A percentile compares a stretch with the other conserved stretches of the same genome.
phyloP scores from a whole-genome alignment of 2,329 filamentous ascomycete genomes.

The Xylariaceae sp. region DNA sequence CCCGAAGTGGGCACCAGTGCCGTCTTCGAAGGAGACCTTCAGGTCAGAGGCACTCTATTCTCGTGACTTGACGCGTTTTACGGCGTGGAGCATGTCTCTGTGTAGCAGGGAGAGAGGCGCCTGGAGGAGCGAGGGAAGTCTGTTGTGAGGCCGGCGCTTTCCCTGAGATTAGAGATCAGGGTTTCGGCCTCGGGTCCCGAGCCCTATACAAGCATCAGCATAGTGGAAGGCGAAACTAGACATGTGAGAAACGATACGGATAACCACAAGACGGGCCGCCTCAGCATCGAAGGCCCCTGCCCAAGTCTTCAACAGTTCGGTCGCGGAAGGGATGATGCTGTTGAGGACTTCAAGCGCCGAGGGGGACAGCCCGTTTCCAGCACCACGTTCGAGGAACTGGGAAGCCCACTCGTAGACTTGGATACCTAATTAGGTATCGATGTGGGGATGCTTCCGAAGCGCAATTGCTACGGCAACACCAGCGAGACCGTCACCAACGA shows the following conservation, averaged over 20 bases:
- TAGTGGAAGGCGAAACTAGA: not conserved
- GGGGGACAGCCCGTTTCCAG: not conserved
- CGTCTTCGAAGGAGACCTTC: slow-evolving; percentile 9
- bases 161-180: slow-evolving; percentile 5
- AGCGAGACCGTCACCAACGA: slow-evolving; percentile 3
- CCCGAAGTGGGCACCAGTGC: slow-evolving; percentile 4
- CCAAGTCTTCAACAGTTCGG: not conserved
- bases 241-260: not conserved
- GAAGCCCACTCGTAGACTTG: not conserved
- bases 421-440: no score
- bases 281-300: not conserved
- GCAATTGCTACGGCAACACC: slow-evolving; percentile 2
- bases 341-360: not conserved
- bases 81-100: slow-evolving; percentile 8
- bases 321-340: not conserved
- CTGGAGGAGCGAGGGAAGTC: slow-evolving; percentile 9
- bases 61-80: slow-evolving; percentile 8
- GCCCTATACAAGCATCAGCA: not conserved
- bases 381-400: not conserved
- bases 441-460: no score
- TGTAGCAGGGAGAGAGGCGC: slow-evolving; percentile 11
- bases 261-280: not conserved
- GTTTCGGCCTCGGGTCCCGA: slow-evolving; percentile 5
- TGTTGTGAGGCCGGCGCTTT: not conserved
- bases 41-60: not conserved